Conservation (phyloP, 768 basidiomycete species). For the Panus rudis region DNA sequence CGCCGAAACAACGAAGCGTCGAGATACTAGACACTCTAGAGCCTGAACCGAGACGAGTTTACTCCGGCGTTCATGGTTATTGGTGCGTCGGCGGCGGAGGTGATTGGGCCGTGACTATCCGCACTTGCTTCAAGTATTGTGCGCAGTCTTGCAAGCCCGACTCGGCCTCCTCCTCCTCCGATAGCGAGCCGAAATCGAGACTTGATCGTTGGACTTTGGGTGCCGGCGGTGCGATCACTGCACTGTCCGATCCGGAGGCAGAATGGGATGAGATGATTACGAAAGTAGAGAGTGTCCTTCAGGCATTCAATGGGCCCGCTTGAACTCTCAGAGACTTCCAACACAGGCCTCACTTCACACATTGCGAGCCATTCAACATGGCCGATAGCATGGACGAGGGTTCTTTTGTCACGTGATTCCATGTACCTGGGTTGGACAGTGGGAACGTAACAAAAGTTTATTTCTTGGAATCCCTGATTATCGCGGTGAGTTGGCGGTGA, state of each 20-base stretch:
- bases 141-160: slow-evolving; percentile 9
- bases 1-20: slow-evolving; percentile 90
- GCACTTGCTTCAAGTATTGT: slow-evolving; percentile 80
- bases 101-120: slow-evolving; percentile 92
- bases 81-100: slow-evolving; percentile 84
- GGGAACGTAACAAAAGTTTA: too few relatives aligned
- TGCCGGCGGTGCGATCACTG: slow-evolving; percentile 96
- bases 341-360: background rate
- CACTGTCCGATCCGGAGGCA: slow-evolving; percentile 72
- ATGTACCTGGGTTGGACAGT: too few relatives aligned
- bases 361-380: background rate
- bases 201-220: slow-evolving; percentile 62
- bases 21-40: slow-evolving; percentile 84
- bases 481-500: too few relatives aligned
- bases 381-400: background rate
- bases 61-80: slow-evolving; percentile 92
- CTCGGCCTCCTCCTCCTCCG: slow-evolving; percentile 9
- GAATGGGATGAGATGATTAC: slow-evolving; percentile 94
- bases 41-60: slow-evolving; percentile 62
- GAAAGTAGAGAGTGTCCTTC: slow-evolving; percentile 77
- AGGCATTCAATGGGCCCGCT: slow-evolving; percentile 39
- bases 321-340: background rate
- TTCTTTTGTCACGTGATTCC: too few relatives aligned
- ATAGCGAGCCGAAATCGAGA: slow-evolving; percentile 2
- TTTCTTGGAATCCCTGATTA: too few relatives aligned